Percentiles rank a stretch among this genome's conserved stretches.
These are phyloP conservation scores for Alternaria novae-zelandiae DNA, from an alignment of 2,329 filamentous ascomycete genomes.

Conservation along the genomic window DNA sequence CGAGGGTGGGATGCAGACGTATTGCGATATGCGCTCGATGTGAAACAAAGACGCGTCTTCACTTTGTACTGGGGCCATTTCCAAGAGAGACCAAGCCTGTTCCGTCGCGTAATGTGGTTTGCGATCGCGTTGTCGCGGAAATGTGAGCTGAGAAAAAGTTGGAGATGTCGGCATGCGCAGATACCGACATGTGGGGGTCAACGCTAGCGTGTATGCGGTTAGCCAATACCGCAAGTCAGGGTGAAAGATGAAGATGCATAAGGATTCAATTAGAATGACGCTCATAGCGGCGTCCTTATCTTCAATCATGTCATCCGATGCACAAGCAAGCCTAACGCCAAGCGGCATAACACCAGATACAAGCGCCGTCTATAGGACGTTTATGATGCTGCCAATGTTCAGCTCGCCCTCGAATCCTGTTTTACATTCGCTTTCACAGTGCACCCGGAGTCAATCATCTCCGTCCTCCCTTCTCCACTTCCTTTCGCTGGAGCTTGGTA, in stretches of 20 bases:
- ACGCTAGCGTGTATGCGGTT: slow-evolving; percentile 12
- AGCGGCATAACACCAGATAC: neutral
- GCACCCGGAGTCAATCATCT: neutral
- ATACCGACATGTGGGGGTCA: slow-evolving; percentile 14
- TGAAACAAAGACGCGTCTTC: slow-evolving; percentile 63
- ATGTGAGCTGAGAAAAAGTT: slow-evolving; percentile 35
- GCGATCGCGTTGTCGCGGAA: slow-evolving; percentile 21
- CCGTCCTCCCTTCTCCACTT: slow-evolving; percentile 39
- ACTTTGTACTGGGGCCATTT: slow-evolving; percentile 36
- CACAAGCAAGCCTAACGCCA: neutral
- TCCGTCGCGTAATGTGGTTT: slow-evolving; percentile 12
- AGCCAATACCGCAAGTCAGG: neutral
- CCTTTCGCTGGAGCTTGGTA: slow-evolving; percentile 62
- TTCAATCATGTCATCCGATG: neutral
- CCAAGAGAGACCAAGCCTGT: neutral
- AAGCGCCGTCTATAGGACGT: neutral
- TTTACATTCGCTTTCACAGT: neutral
- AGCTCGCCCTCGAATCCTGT: neutral
- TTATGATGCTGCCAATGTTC: neutral
- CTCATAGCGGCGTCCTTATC: neutral
- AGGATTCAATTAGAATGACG: neutral
- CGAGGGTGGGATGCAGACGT: slow-evolving; percentile 74
- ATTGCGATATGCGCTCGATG: slow-evolving; percentile 80
- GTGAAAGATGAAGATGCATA: neutral
- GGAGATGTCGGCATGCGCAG: slow-evolving; percentile 31